Conservation (phyloP, 768 basidiomycete species). For the Tremella mesenterica region DNA sequence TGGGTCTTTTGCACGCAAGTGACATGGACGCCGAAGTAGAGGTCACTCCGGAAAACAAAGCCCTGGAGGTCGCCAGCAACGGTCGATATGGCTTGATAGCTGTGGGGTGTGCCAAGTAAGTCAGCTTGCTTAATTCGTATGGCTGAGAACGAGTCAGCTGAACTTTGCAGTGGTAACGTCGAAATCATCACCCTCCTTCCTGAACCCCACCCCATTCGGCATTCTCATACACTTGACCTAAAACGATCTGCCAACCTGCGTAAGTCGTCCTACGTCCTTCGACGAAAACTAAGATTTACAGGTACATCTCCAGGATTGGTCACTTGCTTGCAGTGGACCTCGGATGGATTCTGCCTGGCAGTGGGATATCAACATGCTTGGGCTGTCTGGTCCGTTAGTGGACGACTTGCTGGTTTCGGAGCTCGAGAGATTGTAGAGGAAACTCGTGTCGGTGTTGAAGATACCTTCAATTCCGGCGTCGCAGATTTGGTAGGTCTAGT, state of each 20-base stretch:
- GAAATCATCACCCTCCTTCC: conserved; percentile 64
- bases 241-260: conserved; percentile 21
- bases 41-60: too few relatives aligned
- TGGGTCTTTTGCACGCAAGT: conserved; percentile 10
- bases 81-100: conserved; percentile 72
- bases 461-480: conserved; percentile 77
- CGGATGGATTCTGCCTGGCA: conserved; percentile 88
- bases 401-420: conserved; percentile 71
- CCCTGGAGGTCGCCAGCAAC: conserved; percentile 56
- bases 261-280: conserved; percentile 6
- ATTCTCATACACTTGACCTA: conserved; percentile 52
- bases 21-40: conserved; percentile 5
- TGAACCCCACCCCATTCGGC: conserved; percentile 53
- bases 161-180: conserved; percentile 53
- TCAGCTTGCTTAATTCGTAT: too few relatives aligned
- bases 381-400: conserved; percentile 83
- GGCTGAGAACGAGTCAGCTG: background rate
- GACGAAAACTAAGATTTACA: conserved; percentile 1
- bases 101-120: conserved; percentile 64
- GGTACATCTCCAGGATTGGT: conserved; percentile 31
- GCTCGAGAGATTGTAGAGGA: conserved; percentile 58
- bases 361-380: conserved; percentile 86
- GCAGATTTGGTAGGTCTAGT: conserved; percentile 55
- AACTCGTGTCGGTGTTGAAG: conserved; percentile 55
- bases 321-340: conserved; percentile 70